Evolutionary conservation across 768 basidiomycete species (phyloP).

Genomic region (Leccinum imitatum): DNA sequence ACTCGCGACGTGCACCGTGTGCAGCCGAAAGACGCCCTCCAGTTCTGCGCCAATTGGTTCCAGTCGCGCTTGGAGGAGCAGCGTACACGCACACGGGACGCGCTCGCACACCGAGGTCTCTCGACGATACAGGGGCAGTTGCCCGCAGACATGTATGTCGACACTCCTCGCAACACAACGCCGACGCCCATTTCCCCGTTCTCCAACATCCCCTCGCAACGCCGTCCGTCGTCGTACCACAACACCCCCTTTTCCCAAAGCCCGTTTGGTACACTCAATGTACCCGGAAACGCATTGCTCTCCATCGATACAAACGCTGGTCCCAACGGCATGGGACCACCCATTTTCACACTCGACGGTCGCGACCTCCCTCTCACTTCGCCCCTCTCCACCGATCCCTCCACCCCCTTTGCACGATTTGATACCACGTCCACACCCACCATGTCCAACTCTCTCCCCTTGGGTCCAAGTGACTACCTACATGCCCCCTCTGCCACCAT

Average conservation of each 20-base stretch:
- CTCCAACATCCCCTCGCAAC: conserved; percentile 46
- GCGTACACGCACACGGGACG: conserved; percentile 68
- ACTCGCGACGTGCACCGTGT: conserved; percentile 83
- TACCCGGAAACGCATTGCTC: conserved; percentile 77
- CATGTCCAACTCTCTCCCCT: conserved; percentile 40
- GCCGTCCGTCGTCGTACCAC: conserved; percentile 54
- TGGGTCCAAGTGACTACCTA: conserved; percentile 62
- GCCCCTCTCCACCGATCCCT: conserved; percentile 47
- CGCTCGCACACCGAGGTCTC: conserved; percentile 47
- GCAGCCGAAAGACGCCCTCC: conserved; percentile 87
- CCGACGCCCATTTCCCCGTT: conserved; percentile 55
- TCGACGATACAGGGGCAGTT: conserved; percentile 51
- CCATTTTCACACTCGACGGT: conserved; percentile 59
- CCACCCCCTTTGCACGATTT: conserved; percentile 51
- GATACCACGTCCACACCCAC: conserved; percentile 45
- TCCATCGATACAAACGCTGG: conserved; percentile 42
- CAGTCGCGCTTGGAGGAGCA: conserved; percentile 85
- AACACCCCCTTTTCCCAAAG: conserved; percentile 50
- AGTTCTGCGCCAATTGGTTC: conserved; percentile 95
- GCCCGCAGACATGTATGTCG: conserved; percentile 58
- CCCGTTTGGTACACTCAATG: conserved; percentile 78
- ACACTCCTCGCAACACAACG: conserved; percentile 37
- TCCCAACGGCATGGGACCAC: conserved; percentile 38
- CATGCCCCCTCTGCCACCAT: conserved; percentile 73
- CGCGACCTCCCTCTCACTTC: conserved; percentile 62